phyloP scores from a whole-genome alignment of 2,329 filamentous ascomycete species.

The Fusarium torreyae region DNA sequence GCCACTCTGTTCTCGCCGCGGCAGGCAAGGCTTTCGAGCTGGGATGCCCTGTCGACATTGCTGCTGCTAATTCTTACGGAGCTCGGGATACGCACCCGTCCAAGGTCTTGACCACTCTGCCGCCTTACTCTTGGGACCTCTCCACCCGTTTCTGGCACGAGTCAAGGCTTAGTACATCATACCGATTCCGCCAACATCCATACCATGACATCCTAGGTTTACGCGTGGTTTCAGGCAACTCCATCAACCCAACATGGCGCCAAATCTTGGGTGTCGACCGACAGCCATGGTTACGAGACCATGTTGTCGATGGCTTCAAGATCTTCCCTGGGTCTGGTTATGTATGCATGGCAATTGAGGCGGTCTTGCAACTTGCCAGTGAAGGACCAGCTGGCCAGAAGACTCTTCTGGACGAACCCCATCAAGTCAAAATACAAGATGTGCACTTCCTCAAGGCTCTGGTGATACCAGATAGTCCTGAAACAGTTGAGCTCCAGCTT shows the following conservation, averaged over 20 bases:
- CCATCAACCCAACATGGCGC: slow-evolving; percentile 37
- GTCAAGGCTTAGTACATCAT: slow-evolving; percentile 51
- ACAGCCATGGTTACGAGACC: slow-evolving; percentile 60
- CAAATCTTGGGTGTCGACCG: slow-evolving; percentile 44
- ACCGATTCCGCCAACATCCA: slow-evolving; percentile 53
- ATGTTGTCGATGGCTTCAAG: slow-evolving; percentile 60
- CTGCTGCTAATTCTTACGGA: not conserved
- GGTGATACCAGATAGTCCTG: not conserved
- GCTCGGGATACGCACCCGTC: not conserved
- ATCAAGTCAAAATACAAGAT: slow-evolving; percentile 9
- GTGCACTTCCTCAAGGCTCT: slow-evolving; percentile 15
- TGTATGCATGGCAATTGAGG: slow-evolving; percentile 52
- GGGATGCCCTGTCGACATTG: slow-evolving; percentile 21
- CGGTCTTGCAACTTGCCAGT: slow-evolving; percentile 21
- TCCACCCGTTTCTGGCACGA: slow-evolving; percentile 54
- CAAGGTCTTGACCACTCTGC: not conserved
- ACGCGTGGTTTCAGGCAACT: slow-evolving; percentile 23
- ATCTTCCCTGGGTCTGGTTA: slow-evolving; percentile 59
- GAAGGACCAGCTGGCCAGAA: not conserved
- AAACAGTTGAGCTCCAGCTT: not conserved
- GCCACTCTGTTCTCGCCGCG: slow-evolving; percentile 39
- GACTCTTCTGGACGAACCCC: not conserved
- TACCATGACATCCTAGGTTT: slow-evolving; percentile 57
- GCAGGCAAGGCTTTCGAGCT: slow-evolving; percentile 33
- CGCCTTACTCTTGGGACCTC: slow-evolving; percentile 59